Conservation (phyloP, 768 basidiomycete genomes). For the Asterophora lycoperdoides region DNA sequence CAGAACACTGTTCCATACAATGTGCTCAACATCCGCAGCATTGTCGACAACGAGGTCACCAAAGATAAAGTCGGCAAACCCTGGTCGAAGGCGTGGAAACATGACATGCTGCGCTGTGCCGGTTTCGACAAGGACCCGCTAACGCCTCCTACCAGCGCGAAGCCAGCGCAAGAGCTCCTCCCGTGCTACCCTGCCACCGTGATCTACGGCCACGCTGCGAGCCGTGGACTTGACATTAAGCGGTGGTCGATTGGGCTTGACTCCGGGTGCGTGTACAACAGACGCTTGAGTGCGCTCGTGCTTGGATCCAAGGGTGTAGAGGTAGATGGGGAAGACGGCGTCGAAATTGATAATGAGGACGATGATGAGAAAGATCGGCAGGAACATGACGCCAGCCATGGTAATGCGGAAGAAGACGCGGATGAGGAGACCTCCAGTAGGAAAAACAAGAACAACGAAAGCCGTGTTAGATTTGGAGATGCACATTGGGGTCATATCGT, state of each 20-base stretch:
- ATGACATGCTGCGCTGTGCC: conserved; percentile 53
- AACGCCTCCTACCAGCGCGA: conserved; percentile 2
- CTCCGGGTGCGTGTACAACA: conserved; percentile 75
- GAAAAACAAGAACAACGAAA: conserved; percentile 7
- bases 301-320: conserved; percentile 28
- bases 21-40: conserved; percentile 65
- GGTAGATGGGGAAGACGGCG: too few species aligned
- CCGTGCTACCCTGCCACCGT: conserved; percentile 72
- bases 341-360: conserved; percentile 1
- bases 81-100: conserved; percentile 77
- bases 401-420: conserved; percentile 20
- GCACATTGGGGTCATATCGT: conserved; percentile 43
- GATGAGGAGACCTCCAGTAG: background rate
- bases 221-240: conserved; percentile 74
- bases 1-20: conserved; percentile 80
- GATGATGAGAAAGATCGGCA: conserved; percentile 10
- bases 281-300: conserved; percentile 63
- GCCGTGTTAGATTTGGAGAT: conserved; percentile 53
- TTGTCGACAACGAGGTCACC: conserved; percentile 42
- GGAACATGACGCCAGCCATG: conserved; percentile 18
- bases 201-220: conserved; percentile 86
- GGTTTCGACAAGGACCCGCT: conserved; percentile 37
- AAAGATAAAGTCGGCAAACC: conserved; percentile 52
- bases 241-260: conserved; percentile 86
- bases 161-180: conserved; percentile 27